Base-by-base conservation (phyloP, 2,329 filamentous ascomycete species). In the Xylariaceae sp. region DNA sequence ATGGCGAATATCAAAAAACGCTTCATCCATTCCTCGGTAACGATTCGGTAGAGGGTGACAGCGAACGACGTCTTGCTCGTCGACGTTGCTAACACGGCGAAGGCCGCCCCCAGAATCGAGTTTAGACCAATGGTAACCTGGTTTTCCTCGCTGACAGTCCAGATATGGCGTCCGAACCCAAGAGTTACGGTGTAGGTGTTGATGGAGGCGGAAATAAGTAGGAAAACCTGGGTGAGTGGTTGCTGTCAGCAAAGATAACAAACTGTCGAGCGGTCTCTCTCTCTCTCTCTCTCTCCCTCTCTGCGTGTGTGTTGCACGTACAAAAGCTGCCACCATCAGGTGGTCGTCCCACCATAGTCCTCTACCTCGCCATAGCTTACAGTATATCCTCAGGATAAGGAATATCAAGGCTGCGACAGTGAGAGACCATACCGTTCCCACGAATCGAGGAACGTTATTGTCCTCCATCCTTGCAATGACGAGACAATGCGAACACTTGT, bases 301-400 rank as follows among this genome's bases (percentile, higher is more conserved):
- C n/a, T n/a, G 11, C 16, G 16, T 6, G 17, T 16, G 22, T 24
- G 24, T 7, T 61, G 28, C 57, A 65, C 63, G 62, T 61, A 64
- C 9, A 62, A 51, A 9, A 47, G 43, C 6, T 6, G 22, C 22
- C n/a, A 65, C 54, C 35, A 66, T 47, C 13, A 62, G 35, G 45
- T 63, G 57, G 46, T 66, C 64, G 42, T 66, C 64, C 56, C 61
- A 64, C 59, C 62, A 66, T 19, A 66, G 28, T 34, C 62, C 63
- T 28, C 57, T 54, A 2, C 56, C 57, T 11, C 61, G 55, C 51
- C 57, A 60, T 19, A 57, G 36, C 37, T 66, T 66, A 55, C 63
- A 66, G 53, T 66, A 66, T 22, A 65, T 38, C 4, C 64, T 54
- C 15, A 66, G 39, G 9, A 49, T 46, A 4, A 66, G 41, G 13